Evolutionary conservation across 768 basidiomycete species (phyloP).

Genomic region (Macrolepiota fuliginosa): DNA sequence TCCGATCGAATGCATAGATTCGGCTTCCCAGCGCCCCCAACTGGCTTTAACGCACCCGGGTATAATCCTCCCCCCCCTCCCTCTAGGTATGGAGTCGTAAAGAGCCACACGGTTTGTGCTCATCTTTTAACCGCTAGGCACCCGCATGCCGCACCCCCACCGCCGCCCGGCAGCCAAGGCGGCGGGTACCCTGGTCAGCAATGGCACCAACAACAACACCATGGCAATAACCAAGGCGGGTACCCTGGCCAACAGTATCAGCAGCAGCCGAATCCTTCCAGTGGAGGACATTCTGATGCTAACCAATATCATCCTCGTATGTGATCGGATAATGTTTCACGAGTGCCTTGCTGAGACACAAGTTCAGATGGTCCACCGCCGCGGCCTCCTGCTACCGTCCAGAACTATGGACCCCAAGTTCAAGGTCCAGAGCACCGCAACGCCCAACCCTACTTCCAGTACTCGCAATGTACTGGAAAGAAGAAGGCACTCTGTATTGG

Average conservation of each 20-base stretch:
- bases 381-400: constrained; percentile 53
- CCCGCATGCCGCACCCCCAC: not conserved
- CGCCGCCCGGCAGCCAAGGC: constrained; percentile 14
- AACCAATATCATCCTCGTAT: constrained; percentile 21
- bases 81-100: constrained; percentile 22
- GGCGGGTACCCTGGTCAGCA: constrained; percentile 16
- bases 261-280: constrained; percentile 21
- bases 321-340: not conserved
- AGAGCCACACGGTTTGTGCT: not conserved
- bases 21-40: constrained; percentile 8
- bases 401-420: constrained; percentile 62
- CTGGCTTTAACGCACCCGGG: constrained; percentile 10
- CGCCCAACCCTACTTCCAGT: constrained; percentile 72
- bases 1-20: constrained; percentile 3
- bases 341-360: constrained; percentile 14
- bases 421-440: constrained; percentile 41
- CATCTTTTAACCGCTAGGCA: not conserved
- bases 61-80: constrained; percentile 21
- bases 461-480: constrained; percentile 85
- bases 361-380: constrained; percentile 39
- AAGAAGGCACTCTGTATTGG: constrained; percentile 92
- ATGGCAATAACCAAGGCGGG: constrained; percentile 26
- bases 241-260: constrained; percentile 46
- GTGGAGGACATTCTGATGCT: constrained; percentile 15
- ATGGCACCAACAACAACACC: constrained; percentile 17